A percentile compares a stretch with the other conserved stretches of the same genome.
These are phyloP conservation scores for Candida sithepensis DNA, from an alignment of 805 yeast genomes.

Conservation along the genomic window DNA sequence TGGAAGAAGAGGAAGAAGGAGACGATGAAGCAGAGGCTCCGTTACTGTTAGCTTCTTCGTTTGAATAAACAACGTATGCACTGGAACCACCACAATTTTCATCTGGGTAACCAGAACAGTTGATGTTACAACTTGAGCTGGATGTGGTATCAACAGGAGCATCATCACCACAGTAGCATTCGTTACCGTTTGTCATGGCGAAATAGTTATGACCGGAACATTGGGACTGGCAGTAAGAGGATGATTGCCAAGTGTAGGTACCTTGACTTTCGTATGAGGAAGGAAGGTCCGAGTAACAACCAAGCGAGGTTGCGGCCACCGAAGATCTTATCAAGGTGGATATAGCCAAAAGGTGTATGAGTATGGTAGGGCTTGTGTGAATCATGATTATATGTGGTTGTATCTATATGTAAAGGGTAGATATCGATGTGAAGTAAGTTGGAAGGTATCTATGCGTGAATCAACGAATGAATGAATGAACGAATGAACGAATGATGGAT, in stretches of 20 bases:
- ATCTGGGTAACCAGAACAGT: constrained; percentile 60
- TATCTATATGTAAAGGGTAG: neutral
- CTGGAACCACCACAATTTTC: constrained; percentile 58
- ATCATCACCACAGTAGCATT: constrained; percentile 66
- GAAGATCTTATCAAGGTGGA: neutral
- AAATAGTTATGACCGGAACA: constrained; percentile 42
- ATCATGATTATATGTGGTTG: neutral
- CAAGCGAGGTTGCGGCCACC: constrained; percentile 18
- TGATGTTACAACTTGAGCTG: constrained; percentile 35
- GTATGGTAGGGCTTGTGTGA: neutral
- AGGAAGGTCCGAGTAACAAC: constrained; percentile 38
- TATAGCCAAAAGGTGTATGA: neutral
- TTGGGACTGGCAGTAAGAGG: constrained; percentile 45
- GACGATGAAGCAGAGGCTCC: constrained; percentile 7
- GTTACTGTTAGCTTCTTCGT: constrained; percentile 24
- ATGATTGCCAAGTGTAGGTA: constrained; percentile 54
- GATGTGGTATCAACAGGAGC: constrained; percentile 29
- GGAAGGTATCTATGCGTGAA: too few relatives aligned
- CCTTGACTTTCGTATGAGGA: constrained; percentile 40
- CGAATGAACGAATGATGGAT: too few relatives aligned
- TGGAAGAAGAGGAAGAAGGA: constrained; percentile 1
- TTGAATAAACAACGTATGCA: constrained; percentile 44
- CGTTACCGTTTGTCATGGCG: constrained; percentile 50
- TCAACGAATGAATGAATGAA: too few relatives aligned
- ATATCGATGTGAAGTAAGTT: neutral